Base-by-base conservation (phyloP, 2,329 filamentous ascomycete genomes). In the Colletotrichum tropicicola region DNA sequence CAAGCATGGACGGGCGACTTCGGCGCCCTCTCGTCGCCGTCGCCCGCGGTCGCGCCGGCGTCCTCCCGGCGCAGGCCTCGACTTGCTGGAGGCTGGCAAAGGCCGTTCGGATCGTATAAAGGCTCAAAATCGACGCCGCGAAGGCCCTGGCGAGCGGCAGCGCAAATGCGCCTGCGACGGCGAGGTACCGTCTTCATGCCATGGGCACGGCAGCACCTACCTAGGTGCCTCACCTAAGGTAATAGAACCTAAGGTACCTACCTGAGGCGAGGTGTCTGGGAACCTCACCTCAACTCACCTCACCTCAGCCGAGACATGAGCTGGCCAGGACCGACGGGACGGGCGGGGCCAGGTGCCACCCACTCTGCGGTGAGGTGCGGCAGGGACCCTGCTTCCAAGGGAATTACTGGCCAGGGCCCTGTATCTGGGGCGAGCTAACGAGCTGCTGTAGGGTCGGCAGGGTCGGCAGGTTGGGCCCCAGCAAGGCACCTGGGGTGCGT, bases 301-400 rank as follows among this genome's bases (percentile, higher is more conserved):
- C n/a, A 25, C 30, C 30, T 52, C 48, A 47, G 15, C 17, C 45
- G n/a, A 32, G 45, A 27, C 45, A 41, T 43, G 52, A 43, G 58
- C 30, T 49, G 54, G 45, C 41, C 32, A 48, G 48, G 32, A 60
- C 47, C 60, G 35, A 41, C 61, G 61, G 61, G 56, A 64, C 35
- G 41, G 48, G 56, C 61, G 61, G 56, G 61, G 60, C 61, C 56
- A 60, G 56, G 48, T 54, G 56, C 61, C 61, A 55, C 56, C 30
- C 56, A 65, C n/a, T 43, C 57, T 65, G 57, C 57, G 57, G 59
- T 51, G 58, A 65, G 37, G 32, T 54, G 48, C 27, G 56, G 56
- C 43, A 54, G 44, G 48, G 13, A 43, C 21, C 32, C 51, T 55
- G 39, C 45, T 49, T 48, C 13, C 59, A 44, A 51, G 43, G 25